Conservation (phyloP, 306 rosid species). For the Arachis stenosperma region DNA sequence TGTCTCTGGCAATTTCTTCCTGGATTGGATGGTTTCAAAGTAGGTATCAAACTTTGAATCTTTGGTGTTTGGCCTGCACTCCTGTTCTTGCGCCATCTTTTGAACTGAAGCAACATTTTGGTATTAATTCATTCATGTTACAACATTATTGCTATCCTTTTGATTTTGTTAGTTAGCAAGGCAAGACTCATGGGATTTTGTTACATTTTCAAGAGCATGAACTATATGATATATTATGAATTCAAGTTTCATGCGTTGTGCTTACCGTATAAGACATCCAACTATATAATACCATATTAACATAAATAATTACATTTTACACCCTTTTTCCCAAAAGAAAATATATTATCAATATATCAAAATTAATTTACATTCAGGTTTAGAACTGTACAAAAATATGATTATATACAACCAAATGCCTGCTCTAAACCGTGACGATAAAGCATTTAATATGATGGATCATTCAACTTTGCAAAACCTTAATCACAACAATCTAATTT, state of each 20-base stretch:
- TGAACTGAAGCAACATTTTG: conserved; percentile 32
- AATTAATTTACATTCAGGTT: too few species aligned
- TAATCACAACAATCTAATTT: not conserved
- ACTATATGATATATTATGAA: not conserved
- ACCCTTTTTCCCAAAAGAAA: too few species aligned
- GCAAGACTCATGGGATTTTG: conserved; percentile 1
- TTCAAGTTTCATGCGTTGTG: too few species aligned
- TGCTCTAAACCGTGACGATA: conserved; percentile 2
- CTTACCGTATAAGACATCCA: too few species aligned
- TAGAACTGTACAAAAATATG: not conserved
- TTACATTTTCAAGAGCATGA: not conserved
- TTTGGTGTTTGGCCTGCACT: conserved; percentile 30
- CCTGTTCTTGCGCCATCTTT: conserved; percentile 63
- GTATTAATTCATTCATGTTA: conserved; percentile 8
- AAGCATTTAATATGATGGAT: not conserved
- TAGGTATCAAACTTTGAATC: conserved; percentile 67
- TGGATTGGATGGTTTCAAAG: conserved; percentile 67
- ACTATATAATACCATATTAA: too few species aligned
- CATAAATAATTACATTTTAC: too few species aligned
- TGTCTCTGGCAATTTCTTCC: conserved; percentile 75
- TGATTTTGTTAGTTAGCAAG: not conserved
- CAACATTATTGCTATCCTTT: not conserved
- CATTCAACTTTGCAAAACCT: conserved; percentile 14
- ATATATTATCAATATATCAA: too few species aligned
- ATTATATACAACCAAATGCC: not conserved